These are phyloP conservation scores for Fusarium nisikadoi DNA, from an alignment of 2,329 filamentous ascomycete genomes.

Conservation along the genomic window DNA sequence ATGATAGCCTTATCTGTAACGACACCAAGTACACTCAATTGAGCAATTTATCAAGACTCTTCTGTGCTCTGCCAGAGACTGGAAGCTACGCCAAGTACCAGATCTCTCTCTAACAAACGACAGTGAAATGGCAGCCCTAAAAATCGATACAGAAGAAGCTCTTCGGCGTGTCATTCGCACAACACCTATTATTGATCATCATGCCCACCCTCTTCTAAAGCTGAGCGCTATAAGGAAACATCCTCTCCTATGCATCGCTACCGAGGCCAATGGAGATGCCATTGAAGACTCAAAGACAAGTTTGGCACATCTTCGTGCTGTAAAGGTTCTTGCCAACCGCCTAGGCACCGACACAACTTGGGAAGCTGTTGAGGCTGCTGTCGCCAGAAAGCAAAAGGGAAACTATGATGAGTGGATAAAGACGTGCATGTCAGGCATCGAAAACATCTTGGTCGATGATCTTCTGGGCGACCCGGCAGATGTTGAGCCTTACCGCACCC, in stretches of 20 bases:
- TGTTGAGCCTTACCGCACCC: slow-evolving; percentile 70
- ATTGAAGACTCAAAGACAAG: slow-evolving; percentile 70
- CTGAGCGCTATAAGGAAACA: slow-evolving; percentile 58
- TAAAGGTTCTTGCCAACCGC: slow-evolving; percentile 72
- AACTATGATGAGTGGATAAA: slow-evolving; percentile 67
- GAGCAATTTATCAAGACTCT: slow-evolving; percentile 1
- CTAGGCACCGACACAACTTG: slow-evolving; percentile 74
- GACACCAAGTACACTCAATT: background rate
- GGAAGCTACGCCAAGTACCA: background rate
- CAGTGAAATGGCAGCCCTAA: slow-evolving; percentile 24
- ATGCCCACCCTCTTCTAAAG: slow-evolving; percentile 75
- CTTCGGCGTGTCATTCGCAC: slow-evolving; percentile 55
- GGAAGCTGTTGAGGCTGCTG: slow-evolving; percentile 59
- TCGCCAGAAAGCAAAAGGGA: slow-evolving; percentile 54
- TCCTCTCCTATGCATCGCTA: slow-evolving; percentile 69
- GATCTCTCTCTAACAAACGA: background rate
- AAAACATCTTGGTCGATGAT: slow-evolving; percentile 82
- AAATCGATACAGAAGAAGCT: slow-evolving; percentile 38
- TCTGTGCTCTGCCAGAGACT: background rate
- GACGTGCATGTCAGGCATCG: slow-evolving; percentile 76
- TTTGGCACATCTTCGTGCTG: slow-evolving; percentile 76
- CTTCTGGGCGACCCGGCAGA: slow-evolving; percentile 68
- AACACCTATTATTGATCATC: slow-evolving; percentile 77
- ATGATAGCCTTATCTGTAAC: background rate
- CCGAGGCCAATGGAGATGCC: slow-evolving; percentile 77